Evolutionary conservation across 2,329 filamentous ascomycete species (phyloP).

Genomic region (Ilyonectria robusta): DNA sequence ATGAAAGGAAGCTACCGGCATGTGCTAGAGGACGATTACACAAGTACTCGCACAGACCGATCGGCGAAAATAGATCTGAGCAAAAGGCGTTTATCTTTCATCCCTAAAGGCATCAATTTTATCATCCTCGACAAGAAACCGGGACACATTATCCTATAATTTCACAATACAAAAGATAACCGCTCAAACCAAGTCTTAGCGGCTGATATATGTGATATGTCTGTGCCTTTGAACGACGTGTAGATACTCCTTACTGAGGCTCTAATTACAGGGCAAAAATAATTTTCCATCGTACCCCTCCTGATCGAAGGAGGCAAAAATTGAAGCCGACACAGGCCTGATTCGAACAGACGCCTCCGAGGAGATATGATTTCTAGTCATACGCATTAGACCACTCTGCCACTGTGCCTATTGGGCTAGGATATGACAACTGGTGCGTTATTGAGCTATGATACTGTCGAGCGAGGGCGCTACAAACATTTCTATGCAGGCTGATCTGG

Average conservation of each 20-base stretch:
- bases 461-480: too few relatives aligned
- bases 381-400: conserved; percentile 53
- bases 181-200: too few relatives aligned
- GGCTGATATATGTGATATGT: too few relatives aligned
- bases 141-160: too few relatives aligned
- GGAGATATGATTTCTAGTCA: conserved; percentile 53
- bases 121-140: neutral
- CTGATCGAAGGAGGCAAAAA: conserved; percentile 17
- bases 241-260: neutral
- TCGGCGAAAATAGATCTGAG: neutral
- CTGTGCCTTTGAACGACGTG: too few relatives aligned
- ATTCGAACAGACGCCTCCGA: conserved; percentile 54
- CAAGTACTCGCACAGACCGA: neutral
- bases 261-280: neutral
- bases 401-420: conserved; percentile 44
- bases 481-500: neutral
- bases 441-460: conserved; percentile 2
- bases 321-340: conserved; percentile 48
- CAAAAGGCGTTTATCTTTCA: neutral
- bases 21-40: neutral
- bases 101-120: neutral
- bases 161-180: too few relatives aligned
- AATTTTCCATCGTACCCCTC: neutral
- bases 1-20: neutral
- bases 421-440: neutral